phyloP scores from a whole-genome alignment of 495 filamentous ascomycete species.

The Cercophora sp. region DNA sequence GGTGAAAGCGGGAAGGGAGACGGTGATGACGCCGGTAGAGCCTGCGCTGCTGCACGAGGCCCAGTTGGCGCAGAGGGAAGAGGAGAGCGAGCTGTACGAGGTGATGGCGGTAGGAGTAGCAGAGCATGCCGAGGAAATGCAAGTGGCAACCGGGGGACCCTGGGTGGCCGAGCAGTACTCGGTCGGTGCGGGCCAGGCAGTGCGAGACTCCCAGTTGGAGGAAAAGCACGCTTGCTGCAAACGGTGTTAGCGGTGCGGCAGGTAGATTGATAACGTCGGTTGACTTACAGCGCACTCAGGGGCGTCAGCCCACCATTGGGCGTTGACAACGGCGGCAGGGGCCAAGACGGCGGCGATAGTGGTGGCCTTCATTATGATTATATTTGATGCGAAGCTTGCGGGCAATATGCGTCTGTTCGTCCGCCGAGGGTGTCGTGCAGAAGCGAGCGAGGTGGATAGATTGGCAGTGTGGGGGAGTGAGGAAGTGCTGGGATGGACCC shows the following conservation, averaged over 20 bases:
- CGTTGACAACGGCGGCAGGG: slow-evolving; percentile 15
- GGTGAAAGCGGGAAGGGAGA: slow-evolving; percentile 37
- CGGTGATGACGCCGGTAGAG: slow-evolving; percentile 37
- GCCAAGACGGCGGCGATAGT: slow-evolving; percentile 14
- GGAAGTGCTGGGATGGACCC: slow-evolving; percentile 1
- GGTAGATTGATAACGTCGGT: neutral
- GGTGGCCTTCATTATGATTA: slow-evolving; percentile 17
- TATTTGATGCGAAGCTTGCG: neutral
- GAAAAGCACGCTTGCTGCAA: slow-evolving; percentile 40
- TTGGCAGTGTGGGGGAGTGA: neutral
- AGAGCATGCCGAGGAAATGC: slow-evolving; percentile 37
- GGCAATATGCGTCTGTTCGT: neutral
- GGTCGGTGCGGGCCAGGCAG: slow-evolving; percentile 42
- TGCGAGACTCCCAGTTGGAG: slow-evolving; percentile 32
- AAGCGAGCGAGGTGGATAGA: slow-evolving; percentile 1
- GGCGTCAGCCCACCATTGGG: slow-evolving; percentile 39
- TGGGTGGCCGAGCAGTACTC: slow-evolving; percentile 37
- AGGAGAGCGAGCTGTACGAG: slow-evolving; percentile 38
- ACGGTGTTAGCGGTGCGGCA: neutral
- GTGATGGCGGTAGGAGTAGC: slow-evolving; percentile 35
- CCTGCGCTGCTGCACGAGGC: slow-evolving; percentile 37
- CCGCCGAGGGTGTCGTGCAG: neutral
- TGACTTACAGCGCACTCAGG: slow-evolving; percentile 43
- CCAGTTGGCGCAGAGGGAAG: slow-evolving; percentile 37
- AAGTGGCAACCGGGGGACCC: slow-evolving; percentile 31